phyloP scores from a whole-genome alignment of 805 yeast genomes.

The Candida jianshihensis region DNA sequence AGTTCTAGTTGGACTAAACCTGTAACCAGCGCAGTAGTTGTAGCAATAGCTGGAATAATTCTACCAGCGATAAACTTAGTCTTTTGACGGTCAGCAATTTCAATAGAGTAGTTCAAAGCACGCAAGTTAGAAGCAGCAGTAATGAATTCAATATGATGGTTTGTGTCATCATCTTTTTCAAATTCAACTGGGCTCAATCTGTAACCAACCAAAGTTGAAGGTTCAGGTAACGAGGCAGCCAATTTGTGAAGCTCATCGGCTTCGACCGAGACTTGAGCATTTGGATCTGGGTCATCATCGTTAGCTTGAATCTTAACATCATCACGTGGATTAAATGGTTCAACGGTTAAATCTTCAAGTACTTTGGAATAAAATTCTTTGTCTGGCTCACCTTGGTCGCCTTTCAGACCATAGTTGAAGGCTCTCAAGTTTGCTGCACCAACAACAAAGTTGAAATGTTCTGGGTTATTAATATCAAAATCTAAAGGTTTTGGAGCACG shows the following conservation, averaged over 20 bases:
- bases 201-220: constrained; percentile 83
- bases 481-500: constrained; percentile 86
- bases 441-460: constrained; percentile 76
- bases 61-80: constrained; percentile 98
- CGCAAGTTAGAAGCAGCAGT: constrained; percentile 94
- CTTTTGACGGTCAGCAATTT: constrained; percentile 79
- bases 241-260: constrained; percentile 59
- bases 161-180: constrained; percentile 96
- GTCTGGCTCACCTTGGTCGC: constrained; percentile 48
- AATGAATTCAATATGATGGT: constrained; percentile 94
- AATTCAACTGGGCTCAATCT: constrained; percentile 86
- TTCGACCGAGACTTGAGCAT: constrained; percentile 44
- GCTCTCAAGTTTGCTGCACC: constrained; percentile 93
- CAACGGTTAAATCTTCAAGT: constrained; percentile 40
- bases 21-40: constrained; percentile 96
- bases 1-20: constrained; percentile 91
- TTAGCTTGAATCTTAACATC: constrained; percentile 76
- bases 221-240: constrained; percentile 79
- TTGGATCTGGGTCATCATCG: constrained; percentile 87
- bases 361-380: constrained; percentile 45
- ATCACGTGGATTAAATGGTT: constrained; percentile 68
- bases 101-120: constrained; percentile 86
- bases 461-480: constrained; percentile 68
- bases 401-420: constrained; percentile 81
- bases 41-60: constrained; percentile 98